Evolutionary conservation across 441 rosid genomes (phyloP).

Genomic region (Melastoma candidum): DNA sequence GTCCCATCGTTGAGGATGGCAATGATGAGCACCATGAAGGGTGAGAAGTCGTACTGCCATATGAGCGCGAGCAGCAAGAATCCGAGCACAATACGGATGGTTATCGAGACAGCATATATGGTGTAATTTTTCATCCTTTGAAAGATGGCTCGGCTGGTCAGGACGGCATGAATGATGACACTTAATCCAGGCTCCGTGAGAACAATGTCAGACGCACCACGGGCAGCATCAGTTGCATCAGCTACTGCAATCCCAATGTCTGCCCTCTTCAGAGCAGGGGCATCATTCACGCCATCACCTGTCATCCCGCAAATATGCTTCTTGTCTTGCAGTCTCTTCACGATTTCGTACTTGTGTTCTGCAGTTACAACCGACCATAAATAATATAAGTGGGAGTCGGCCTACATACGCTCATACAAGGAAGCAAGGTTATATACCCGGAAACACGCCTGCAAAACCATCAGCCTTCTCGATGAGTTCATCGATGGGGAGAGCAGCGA

Average conservation of each 20-base stretch:
- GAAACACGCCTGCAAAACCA: slow-evolving; percentile 64
- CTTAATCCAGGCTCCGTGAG: slow-evolving; percentile 66
- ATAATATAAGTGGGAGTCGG: neutral
- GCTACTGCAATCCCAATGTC: slow-evolving; percentile 68
- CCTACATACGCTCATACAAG: neutral
- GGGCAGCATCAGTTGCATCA: slow-evolving; percentile 68
- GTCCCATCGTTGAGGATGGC: slow-evolving; percentile 67
- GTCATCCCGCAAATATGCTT: slow-evolving; percentile 70
- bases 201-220: slow-evolving; percentile 62
- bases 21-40: slow-evolving; percentile 59
- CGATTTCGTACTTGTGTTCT: slow-evolving; percentile 75
- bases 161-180: slow-evolving; percentile 59
- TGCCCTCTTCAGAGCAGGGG: slow-evolving; percentile 62
- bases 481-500: no score
- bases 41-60: slow-evolving; percentile 67
- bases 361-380: slow-evolving; percentile 5
- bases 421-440: slow-evolving; percentile 27
- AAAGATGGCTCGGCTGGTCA: slow-evolving; percentile 65
- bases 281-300: slow-evolving; percentile 72
- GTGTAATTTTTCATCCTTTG: slow-evolving; percentile 69
- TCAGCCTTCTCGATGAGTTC: no score
- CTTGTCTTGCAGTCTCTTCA: slow-evolving; percentile 50
- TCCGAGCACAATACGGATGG: slow-evolving; percentile 55
- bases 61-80: slow-evolving; percentile 58
- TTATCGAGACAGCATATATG: slow-evolving; percentile 53